Evolutionary conservation across 352 stramenopile species (phyloP).

Genomic region (Phytopythium vexans): DNA sequence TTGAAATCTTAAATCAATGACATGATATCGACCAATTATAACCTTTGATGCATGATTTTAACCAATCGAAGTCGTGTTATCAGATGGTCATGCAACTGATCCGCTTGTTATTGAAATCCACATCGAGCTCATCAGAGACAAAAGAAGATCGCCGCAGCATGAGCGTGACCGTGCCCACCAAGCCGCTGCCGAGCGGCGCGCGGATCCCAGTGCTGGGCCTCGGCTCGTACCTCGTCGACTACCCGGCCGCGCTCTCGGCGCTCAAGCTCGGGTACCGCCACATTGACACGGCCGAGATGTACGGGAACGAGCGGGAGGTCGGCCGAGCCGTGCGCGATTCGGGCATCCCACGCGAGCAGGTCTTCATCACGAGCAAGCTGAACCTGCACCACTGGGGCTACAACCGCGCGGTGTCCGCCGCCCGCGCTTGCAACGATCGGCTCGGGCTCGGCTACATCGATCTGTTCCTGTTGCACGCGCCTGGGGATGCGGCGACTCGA

Average conservation of each 20-base stretch:
- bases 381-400: slow-evolving; percentile 58
- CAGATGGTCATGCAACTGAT: too few species aligned
- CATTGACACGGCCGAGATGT: slow-evolving; percentile 82
- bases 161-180: slow-evolving; percentile 4
- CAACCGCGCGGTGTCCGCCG: slow-evolving; percentile 44
- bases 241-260: slow-evolving; percentile 30
- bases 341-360: slow-evolving; percentile 50
- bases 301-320: slow-evolving; percentile 79
- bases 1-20: too few species aligned
- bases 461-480: slow-evolving; percentile 66
- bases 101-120: too few species aligned
- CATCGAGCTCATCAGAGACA: too few species aligned
- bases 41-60: too few species aligned
- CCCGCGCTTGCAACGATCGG: slow-evolving; percentile 30
- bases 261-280: slow-evolving; percentile 75
- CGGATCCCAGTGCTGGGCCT: slow-evolving; percentile 27
- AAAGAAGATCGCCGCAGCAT: too few species aligned
- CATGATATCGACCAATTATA: too few species aligned
- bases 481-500: slow-evolving; percentile 30
- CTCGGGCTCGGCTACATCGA: slow-evolving; percentile 66
- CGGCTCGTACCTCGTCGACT: slow-evolving; percentile 31
- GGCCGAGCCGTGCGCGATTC: slow-evolving; percentile 55
- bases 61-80: too few species aligned
- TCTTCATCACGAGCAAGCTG: slow-evolving; percentile 80
- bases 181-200: slow-evolving; percentile 25